These are phyloP conservation scores for Escallonia herrerae DNA, from an alignment of 129 eudicot genomes.

Conservation along the genomic window DNA sequence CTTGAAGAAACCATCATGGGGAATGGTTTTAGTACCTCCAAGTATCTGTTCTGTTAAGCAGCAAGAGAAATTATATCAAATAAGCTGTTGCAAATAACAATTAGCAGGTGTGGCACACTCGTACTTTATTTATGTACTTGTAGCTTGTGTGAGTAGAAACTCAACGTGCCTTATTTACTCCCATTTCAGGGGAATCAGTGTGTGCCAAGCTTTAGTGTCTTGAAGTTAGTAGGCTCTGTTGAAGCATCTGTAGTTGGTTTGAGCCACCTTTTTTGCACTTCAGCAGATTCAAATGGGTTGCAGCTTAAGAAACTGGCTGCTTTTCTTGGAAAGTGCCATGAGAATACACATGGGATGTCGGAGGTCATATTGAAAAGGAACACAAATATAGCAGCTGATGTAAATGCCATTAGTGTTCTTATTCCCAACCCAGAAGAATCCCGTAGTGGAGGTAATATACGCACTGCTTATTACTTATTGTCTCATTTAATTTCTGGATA, in stretches of 20 bases:
- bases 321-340: constrained; percentile 43
- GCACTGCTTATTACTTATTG: not conserved
- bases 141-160: not conserved
- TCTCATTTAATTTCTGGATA: not conserved
- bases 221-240: constrained; percentile 55
- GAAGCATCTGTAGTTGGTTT: constrained; percentile 87
- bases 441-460: constrained; percentile 40
- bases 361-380: constrained; percentile 71
- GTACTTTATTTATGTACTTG: too few relatives aligned
- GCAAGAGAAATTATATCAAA: too few relatives aligned
- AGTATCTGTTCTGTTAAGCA: too few relatives aligned
- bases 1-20: too few relatives aligned
- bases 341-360: constrained; percentile 41
- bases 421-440: constrained; percentile 42
- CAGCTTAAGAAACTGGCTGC: constrained; percentile 65
- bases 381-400: constrained; percentile 59
- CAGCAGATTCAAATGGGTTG: constrained; percentile 66
- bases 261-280: constrained; percentile 56
- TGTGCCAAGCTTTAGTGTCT: constrained; percentile 25
- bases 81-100: too few relatives aligned
- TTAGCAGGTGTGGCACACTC: too few relatives aligned
- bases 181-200: constrained; percentile 36
- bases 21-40: too few relatives aligned
- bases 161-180: not conserved
- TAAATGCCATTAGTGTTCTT: constrained; percentile 72